Evolutionary conservation across 2,329 filamentous ascomycete genomes (phyloP).

Genomic region (Neocatenulostroma microsporum): DNA sequence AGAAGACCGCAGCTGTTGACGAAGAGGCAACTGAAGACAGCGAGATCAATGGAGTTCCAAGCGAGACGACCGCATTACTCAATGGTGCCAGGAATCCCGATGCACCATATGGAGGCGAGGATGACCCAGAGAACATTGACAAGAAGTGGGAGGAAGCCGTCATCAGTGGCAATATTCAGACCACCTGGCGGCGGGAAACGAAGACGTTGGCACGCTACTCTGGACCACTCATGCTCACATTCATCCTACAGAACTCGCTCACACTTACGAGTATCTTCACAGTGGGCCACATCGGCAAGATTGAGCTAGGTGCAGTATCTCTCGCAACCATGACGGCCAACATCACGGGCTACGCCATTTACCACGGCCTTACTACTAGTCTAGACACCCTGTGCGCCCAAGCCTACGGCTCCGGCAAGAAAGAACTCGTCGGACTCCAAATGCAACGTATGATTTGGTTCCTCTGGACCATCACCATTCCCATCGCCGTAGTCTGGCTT

Average conservation of each 20-base stretch:
- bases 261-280: constrained; percentile 43
- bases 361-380: constrained; percentile 68
- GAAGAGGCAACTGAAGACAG: constrained; percentile 15
- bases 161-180: constrained; percentile 69
- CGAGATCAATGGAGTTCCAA: constrained; percentile 13
- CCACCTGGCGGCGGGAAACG: constrained; percentile 83
- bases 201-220: constrained; percentile 59
- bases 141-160: constrained; percentile 83
- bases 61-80: constrained; percentile 45
- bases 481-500: constrained; percentile 65
- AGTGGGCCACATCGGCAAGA: constrained; percentile 43
- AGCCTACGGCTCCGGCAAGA: constrained; percentile 85
- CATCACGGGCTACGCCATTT: constrained; percentile 43
- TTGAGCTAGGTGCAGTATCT: constrained; percentile 42
- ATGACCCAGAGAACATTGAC: constrained; percentile 52
- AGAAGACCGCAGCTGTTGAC: constrained; percentile 23
- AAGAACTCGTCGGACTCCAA: constrained; percentile 77
- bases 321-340: constrained; percentile 43
- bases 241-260: constrained; percentile 42
- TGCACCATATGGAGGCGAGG: constrained; percentile 39
- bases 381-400: constrained; percentile 90
- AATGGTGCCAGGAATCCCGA: constrained; percentile 22
- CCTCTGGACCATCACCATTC: constrained; percentile 62
- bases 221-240: constrained; percentile 39
- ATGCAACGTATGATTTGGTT: constrained; percentile 76